Evolutionary conservation across 495 filamentous ascomycete genomes (phyloP), one percentile per base, ranked within the genome.

Genomic region (Xylaria telfairii): DNA sequence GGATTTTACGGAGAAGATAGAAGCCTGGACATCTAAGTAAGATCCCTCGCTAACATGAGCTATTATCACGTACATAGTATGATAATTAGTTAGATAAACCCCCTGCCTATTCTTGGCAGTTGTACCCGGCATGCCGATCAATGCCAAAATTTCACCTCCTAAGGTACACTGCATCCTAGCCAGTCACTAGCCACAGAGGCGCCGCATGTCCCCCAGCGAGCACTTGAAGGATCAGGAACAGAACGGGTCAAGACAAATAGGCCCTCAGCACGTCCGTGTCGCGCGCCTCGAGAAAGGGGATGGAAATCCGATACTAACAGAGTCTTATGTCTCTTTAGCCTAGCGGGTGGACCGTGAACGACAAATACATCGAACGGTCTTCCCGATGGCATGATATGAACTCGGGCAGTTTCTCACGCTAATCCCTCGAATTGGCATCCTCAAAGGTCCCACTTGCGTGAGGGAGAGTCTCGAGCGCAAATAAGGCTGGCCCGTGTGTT

Each of bases 381-480:
- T 42, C 46, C 64, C 46, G 64, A 66, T 66, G 64, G 49, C 44
- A 53, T 66, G 32, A 65, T 39, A 51, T 65, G 42, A 51, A 65
- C 30, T 65, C 44, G 17, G 26, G 41, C 30, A 15, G 19, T 34
- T 28, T 32, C 42, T 64, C 41, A 44, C 32, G 41, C 47, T 42
- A 66, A 66, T 54, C 46, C 64, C 4, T 34, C 21, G 10, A 54
- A 62, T 37, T 21, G 5, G 63, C 6, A 53, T 37, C 42, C 28
- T 51, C 44, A 13, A 28, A 34, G n/a, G 32, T 47, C 34, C 62
- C 64, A 41, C 47, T 41, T 66, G 32, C 34, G 19, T 51, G 44
- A 41, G 26, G 54, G 32, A n/a, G 26, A 15, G 32, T 19, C 10
- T 26, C 19, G 47, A 54, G 34, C 47, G 13, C 46, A 41, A 42